Conservation (phyloP, 129 eudicot genomes). For the Apium graveolens region DNA sequence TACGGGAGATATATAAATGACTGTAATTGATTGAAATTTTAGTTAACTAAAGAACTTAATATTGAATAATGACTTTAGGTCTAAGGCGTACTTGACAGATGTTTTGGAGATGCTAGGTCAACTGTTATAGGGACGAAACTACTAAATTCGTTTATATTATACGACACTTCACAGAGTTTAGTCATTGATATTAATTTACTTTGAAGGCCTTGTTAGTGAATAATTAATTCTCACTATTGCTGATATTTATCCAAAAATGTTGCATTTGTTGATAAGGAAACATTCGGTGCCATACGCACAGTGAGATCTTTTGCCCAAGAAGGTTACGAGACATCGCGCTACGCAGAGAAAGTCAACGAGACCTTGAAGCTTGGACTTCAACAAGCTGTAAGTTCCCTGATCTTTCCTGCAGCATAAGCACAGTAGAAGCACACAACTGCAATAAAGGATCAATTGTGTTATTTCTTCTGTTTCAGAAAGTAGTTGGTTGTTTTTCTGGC, state of each 20-base stretch:
- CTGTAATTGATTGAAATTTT: not conserved
- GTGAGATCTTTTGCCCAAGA: conserved; percentile 95
- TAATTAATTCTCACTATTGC: not conserved
- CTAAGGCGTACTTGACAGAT: not conserved
- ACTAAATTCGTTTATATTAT: not conserved
- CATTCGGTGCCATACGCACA: conserved; percentile 88
- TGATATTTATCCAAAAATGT: not conserved
- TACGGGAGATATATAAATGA: not conserved
- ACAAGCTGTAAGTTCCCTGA: conserved; percentile 66
- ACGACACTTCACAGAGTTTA: not conserved
- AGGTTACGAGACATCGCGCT: conserved; percentile 46
- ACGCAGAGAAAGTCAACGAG: conserved; percentile 78
- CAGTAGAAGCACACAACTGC: not conserved
- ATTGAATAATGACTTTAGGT: not conserved
- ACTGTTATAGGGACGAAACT: not conserved
- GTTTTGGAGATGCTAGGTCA: not conserved
- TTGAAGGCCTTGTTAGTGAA: not conserved
- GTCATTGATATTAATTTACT: not conserved
- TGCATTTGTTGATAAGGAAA: conserved; percentile 43
- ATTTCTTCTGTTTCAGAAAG: conserved; percentile 44
- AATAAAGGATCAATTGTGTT: not conserved
- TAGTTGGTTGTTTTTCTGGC: conserved; percentile 75
- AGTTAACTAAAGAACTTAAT: not conserved
- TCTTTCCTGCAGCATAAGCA: not conserved
- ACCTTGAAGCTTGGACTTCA: conserved; percentile 79